Percentiles rank a stretch among this genome's conserved stretches.
Conservation (phyloP, 768 basidiomycete species). For the Leccinum sublutescens region DNA sequence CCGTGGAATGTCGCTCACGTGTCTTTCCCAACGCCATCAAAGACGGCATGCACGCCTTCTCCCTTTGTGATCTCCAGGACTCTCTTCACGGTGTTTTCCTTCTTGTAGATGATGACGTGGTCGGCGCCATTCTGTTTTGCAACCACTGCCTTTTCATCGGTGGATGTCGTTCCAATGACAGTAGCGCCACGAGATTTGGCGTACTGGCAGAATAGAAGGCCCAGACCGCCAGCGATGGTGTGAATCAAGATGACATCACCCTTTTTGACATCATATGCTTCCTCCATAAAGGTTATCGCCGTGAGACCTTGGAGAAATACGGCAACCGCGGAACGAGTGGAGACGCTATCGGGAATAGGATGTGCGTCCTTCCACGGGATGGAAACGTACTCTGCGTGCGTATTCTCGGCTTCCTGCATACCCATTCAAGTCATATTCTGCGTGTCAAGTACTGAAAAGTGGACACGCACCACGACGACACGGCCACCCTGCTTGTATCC, state of each 20-base stretch:
- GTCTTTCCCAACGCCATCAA: conserved; percentile 96
- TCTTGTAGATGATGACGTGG: conserved; percentile 80
- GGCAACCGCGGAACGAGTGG: conserved; percentile 64
- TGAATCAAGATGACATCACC: conserved; percentile 83
- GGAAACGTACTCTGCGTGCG: conserved; percentile 72
- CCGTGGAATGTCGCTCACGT: conserved; percentile 53
- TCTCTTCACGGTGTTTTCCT: conserved; percentile 70
- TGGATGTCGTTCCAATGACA: conserved; percentile 93
- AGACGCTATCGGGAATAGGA: conserved; percentile 62
- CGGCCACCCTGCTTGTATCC: conserved; percentile 66
- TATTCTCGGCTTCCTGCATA: conserved; percentile 43
- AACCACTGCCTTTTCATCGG: conserved; percentile 74
- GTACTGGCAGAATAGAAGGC: conserved; percentile 64
- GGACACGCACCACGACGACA: conserved; percentile 61
- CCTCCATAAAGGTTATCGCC: conserved; percentile 71
- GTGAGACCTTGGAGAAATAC: conserved; percentile 76
- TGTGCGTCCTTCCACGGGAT: conserved; percentile 60
- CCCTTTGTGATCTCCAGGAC: conserved; percentile 76
- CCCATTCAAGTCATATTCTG: background rate
- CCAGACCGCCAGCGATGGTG: conserved; percentile 91
- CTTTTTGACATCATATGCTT: conserved; percentile 80
- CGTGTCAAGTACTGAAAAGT: background rate
- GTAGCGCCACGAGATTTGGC: conserved; percentile 74
- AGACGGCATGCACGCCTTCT: conserved; percentile 81
- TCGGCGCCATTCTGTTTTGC: conserved; percentile 80